Percentiles rank a stretch among this genome's conserved stretches.
These are phyloP conservation scores for Mycena belliarum DNA, from an alignment of 768 basidiomycete species.

Conservation along the genomic window DNA sequence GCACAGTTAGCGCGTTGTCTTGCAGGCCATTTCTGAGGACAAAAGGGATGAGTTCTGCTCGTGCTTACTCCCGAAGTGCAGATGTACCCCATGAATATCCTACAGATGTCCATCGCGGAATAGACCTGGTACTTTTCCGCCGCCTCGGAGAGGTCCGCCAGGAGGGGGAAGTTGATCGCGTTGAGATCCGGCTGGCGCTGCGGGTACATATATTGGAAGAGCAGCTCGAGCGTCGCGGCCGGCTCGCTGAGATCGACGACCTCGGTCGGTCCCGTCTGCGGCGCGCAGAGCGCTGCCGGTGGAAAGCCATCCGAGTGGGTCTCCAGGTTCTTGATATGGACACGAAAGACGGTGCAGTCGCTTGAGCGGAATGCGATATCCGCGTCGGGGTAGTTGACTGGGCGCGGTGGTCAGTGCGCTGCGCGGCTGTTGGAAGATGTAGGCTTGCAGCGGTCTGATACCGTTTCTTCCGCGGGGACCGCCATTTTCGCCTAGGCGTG, in stretches of 20 bases:
- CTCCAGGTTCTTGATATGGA: constrained; percentile 17
- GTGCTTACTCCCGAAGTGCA: background rate
- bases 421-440: background rate
- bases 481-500: background rate
- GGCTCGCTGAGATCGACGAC: constrained; percentile 15
- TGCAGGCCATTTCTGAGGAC: constrained; percentile 13
- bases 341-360: constrained; percentile 9
- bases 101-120: constrained; percentile 22
- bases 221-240: constrained; percentile 17
- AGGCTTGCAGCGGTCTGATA: constrained; percentile 18
- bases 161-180: constrained; percentile 13
- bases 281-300: constrained; percentile 1
- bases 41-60: background rate
- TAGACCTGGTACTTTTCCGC: constrained; percentile 27
- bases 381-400: constrained; percentile 16
- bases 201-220: constrained; percentile 25
- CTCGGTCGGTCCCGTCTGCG: background rate
- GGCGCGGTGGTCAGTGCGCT: background rate
- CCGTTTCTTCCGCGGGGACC: background rate
- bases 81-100: constrained; percentile 24
- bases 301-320: constrained; percentile 10
- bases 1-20: constrained; percentile 21
- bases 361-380: constrained; percentile 14
- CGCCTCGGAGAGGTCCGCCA: constrained; percentile 24
- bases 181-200: constrained; percentile 24